Conservation (phyloP, 257 asterid species). For the Rubia yunnanensis region DNA sequence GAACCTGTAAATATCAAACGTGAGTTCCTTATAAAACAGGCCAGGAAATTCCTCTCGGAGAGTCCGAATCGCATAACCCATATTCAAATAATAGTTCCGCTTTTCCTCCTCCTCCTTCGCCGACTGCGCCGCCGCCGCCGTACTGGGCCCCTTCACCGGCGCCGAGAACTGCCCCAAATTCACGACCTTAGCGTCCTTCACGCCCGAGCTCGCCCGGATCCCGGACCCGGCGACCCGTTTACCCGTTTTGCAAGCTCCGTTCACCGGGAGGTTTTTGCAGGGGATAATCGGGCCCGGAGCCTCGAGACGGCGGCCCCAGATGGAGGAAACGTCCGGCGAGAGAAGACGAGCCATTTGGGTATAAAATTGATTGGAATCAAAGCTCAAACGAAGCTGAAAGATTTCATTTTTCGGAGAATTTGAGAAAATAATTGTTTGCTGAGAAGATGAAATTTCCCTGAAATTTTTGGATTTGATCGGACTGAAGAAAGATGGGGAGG, state of each 20-base stretch:
- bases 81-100: conserved; percentile 70
- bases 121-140: conserved; percentile 32
- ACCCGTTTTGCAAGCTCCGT: neutral
- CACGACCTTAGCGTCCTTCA: conserved; percentile 34
- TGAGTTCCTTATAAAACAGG: conserved; percentile 64
- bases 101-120: conserved; percentile 58
- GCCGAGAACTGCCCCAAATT: conserved; percentile 36
- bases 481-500: neutral
- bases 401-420: neutral
- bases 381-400: conserved; percentile 1
- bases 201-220: conserved; percentile 35
- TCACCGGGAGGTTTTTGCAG: conserved; percentile 4
- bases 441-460: neutral
- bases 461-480: conserved; percentile 1
- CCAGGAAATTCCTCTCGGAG: conserved; percentile 83
- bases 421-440: conserved; percentile 7
- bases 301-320: conserved; percentile 9
- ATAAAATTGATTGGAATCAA: conserved; percentile 7
- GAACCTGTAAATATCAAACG: conserved; percentile 84
- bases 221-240: conserved; percentile 19
- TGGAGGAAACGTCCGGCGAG: conserved; percentile 26
- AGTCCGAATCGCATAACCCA: conserved; percentile 86
- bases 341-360: conserved; percentile 27
- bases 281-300: conserved; percentile 12
- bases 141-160: conserved; percentile 35